A percentile compares a stretch with the other conserved stretches of the same genome.
phyloP scores from a whole-genome alignment of 768 basidiomycete genomes.

The Hydnum rufescens region DNA sequence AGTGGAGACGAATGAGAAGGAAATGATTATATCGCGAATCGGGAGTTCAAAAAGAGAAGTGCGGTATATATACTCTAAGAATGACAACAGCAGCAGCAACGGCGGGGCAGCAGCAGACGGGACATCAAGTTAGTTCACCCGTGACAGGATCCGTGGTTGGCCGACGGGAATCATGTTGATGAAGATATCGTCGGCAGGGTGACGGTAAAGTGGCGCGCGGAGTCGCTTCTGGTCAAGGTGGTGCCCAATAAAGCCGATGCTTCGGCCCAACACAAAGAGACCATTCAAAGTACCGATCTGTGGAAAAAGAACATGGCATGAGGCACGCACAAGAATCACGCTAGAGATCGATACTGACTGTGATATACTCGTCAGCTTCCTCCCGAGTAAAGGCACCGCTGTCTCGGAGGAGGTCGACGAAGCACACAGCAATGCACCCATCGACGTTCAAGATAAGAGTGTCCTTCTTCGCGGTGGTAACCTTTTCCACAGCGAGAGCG shows the following conservation, averaged over 20 bases:
- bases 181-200: slow-evolving; percentile 85
- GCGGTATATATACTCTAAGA: no score
- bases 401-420: slow-evolving; percentile 84
- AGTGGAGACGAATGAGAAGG: no score
- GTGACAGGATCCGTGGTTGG: slow-evolving; percentile 56
- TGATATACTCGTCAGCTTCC: slow-evolving; percentile 95
- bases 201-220: slow-evolving; percentile 80
- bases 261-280: slow-evolving; percentile 90
- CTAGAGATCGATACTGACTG: slow-evolving; percentile 22
- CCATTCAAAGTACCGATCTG: slow-evolving; percentile 89
- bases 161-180: slow-evolving; percentile 80
- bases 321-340: background rate
- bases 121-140: background rate
- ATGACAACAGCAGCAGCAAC: no score
- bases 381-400: slow-evolving; percentile 88
- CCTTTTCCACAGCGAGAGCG: slow-evolving; percentile 91
- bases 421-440: slow-evolving; percentile 88
- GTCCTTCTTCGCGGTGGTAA: slow-evolving; percentile 95
- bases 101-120: no score
- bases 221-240: slow-evolving; percentile 94
- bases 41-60: no score
- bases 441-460: slow-evolving; percentile 95
- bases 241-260: slow-evolving; percentile 94
- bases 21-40: no score
- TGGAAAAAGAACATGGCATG: no score